A percentile compares a stretch with the other conserved stretches of the same genome.
phyloP scores from a whole-genome alignment of 2,329 filamentous ascomycete species.

The Fusarium sarcochroum region DNA sequence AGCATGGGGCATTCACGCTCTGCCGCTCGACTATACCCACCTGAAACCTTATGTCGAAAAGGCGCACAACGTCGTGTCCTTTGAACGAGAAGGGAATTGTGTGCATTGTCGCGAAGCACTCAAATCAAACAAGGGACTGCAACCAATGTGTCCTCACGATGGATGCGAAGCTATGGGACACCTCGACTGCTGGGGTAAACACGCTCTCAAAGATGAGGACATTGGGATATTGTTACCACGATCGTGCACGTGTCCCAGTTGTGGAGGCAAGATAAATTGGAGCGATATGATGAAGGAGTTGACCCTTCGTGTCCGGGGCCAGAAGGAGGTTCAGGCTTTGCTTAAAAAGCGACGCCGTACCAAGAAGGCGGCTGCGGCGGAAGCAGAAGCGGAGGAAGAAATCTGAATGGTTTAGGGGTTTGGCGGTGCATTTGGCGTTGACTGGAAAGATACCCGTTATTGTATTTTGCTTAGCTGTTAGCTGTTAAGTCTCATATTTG shows the following conservation, averaged over 20 bases:
- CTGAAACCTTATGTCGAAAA: slow-evolving; percentile 70
- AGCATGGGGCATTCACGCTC: slow-evolving; percentile 65
- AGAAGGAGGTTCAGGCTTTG: slow-evolving; percentile 78
- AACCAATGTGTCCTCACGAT: slow-evolving; percentile 68
- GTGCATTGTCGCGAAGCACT: slow-evolving; percentile 65
- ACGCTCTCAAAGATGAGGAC: slow-evolving; percentile 60
- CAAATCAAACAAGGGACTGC: slow-evolving; percentile 63
- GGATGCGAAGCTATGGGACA: slow-evolving; percentile 72
- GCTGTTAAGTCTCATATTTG: slow-evolving; percentile 1
- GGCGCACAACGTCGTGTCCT: slow-evolving; percentile 65
- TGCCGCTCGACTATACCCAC: slow-evolving; percentile 69
- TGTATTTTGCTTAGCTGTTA: not conserved
- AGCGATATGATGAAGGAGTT: slow-evolving; percentile 85
- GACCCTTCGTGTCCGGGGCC: slow-evolving; percentile 78
- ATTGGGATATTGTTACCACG: slow-evolving; percentile 73
- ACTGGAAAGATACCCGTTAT: slow-evolving; percentile 35
- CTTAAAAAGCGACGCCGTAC: slow-evolving; percentile 65
- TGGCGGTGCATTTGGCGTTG: slow-evolving; percentile 26
- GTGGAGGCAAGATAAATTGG: slow-evolving; percentile 76
- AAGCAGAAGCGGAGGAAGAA: slow-evolving; percentile 20
- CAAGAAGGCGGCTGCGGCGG: slow-evolving; percentile 45
- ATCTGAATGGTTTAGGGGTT: slow-evolving; percentile 7
- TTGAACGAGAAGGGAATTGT: slow-evolving; percentile 70
- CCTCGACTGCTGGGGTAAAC: slow-evolving; percentile 70
- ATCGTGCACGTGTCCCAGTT: slow-evolving; percentile 79